Base-by-base conservation (phyloP, 1,284 basidiomycete genomes). In the Chondrostereum purpureum region DNA sequence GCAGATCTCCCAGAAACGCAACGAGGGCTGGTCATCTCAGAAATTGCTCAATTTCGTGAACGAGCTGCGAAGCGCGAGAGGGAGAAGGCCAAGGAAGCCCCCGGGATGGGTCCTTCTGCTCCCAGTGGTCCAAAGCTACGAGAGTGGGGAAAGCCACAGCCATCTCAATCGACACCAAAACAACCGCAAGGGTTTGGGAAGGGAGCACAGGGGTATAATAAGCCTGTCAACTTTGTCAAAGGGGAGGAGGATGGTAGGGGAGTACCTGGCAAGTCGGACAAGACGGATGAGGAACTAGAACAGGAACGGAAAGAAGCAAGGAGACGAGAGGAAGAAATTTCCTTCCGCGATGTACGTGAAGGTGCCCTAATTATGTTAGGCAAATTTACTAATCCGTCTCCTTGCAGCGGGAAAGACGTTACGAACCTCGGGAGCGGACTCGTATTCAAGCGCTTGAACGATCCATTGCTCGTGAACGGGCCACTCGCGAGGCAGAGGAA, bases 1-100 rank as follows among this genome's bases (percentile, higher is more conserved):
- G 89, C 91, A 42, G 93, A 97, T 59, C 75, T 98, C 20, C 93
- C 93, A n/a, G 93, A 95, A 66, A 88, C 89, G 1, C 92, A 94
- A 63, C 85, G 93, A 17, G 92, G 88, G 2, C 83, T 90, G 22
- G 93, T 98, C 45, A 85, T 97, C 48, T 90, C 85, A 24, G 93
- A 97, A 61, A 98, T 98, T 50, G 92, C 92, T 1, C 85, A 92
- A 56, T 97, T 94, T 64, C 78, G 91, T 44, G 89, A 92, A 64
- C 78, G 86, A 13, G 86, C 90, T 0, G 90, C 88, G 11, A 89
- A 90, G 60, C 72, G 87, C 20, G 91, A 94, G 57, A 76, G 86
- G 23, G 88, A 93, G 63, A 91, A 91, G 67, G 69, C 87, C 67
- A 72, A 77, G 43, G 80, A 88, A 55, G 84, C 87, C 12, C 75